Base-by-base conservation (phyloP, 2,329 filamentous ascomycete genomes). In the Aulographum hederae region DNA sequence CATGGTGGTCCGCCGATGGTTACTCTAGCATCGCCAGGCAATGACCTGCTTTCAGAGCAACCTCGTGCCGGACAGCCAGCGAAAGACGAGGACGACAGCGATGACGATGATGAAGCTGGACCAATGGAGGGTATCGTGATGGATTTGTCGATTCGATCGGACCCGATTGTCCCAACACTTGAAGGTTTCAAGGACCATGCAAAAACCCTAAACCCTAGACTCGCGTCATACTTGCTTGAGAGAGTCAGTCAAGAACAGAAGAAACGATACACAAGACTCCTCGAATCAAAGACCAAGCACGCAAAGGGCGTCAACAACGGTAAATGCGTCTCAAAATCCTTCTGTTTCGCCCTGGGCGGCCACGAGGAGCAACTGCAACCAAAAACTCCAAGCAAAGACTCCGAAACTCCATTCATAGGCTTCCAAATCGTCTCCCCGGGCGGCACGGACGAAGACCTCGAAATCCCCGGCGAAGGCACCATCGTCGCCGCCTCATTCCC, bases 191-290 rank as follows among this genome's bases (percentile, higher is more conserved):
- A 71, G 40, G 63, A 69, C 16, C 78, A 92, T 45, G 67, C 86
- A 13, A 56, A 72, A 28, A 64, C 68, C 36, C 56, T 91, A 27
- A 91, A 91, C 44, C 80, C 81, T n/a, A 57, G 63, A 8, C 59
- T 92, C 35, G 58, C 60, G n/a, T 56, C 63, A 6, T 63, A 72
- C 50, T 61, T 94, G 39, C 68, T 86, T 11, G 78, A 89, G 18
- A 73, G 84, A 28, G 78, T 93, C 41, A 79, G 78, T 0, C 69
- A 80, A 40, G 82, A 92, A 45, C 81, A 93, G 49, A 60, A 76
- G 29, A 61, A 72, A 36, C 70, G 84, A 34, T 92, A 85, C 53
- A 89, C 85, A 50, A 68, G 69, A 18, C 59, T 94, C 12, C 60
- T 86, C 18, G 73, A 71, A 23, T 58, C 65, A 38, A 77, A 72